phyloP scores from a whole-genome alignment of 2,329 filamentous ascomycete genomes.

The Hypoxylon sp. region DNA sequence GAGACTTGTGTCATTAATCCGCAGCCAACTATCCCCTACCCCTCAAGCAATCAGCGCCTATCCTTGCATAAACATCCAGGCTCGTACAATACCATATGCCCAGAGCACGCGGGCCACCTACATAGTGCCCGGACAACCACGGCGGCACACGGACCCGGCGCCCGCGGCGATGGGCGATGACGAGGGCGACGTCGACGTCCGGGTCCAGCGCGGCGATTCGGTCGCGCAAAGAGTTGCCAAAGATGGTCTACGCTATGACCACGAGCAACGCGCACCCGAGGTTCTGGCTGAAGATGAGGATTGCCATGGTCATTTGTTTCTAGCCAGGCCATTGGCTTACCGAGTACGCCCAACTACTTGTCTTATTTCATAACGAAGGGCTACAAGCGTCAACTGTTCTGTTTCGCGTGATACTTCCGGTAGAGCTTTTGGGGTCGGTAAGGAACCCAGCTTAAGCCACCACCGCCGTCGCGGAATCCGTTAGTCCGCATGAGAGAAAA shows the following conservation, averaged over 20 bases:
- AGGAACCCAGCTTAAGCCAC: too few species aligned
- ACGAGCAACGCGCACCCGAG: conserved; percentile 70
- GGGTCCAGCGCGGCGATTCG: background rate
- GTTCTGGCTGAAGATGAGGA: conserved; percentile 69
- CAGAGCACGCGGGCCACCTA: conserved; percentile 2
- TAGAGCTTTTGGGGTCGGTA: too few species aligned
- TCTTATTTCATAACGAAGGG: background rate
- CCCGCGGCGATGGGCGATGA: conserved; percentile 12
- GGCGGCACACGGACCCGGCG: background rate
- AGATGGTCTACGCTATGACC: conserved; percentile 66
- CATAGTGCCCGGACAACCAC: conserved; percentile 8
- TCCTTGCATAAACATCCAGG: too few species aligned
- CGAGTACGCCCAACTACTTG: background rate
- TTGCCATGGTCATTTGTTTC: conserved; percentile 59
- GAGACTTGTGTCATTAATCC: too few species aligned
- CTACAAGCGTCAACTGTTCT: background rate
- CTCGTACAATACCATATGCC: conserved; percentile 3
- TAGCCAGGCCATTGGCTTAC: background rate
- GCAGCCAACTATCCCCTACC: too few species aligned
- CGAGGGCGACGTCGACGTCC: background rate
- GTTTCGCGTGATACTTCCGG: background rate
- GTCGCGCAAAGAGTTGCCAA: conserved; percentile 53
- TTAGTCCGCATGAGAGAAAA: background rate
- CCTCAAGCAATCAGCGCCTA: conserved; percentile 3
- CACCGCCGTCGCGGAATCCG: background rate